phyloP scores from a whole-genome alignment of 805 yeast species.

The Starmera caribaea region DNA sequence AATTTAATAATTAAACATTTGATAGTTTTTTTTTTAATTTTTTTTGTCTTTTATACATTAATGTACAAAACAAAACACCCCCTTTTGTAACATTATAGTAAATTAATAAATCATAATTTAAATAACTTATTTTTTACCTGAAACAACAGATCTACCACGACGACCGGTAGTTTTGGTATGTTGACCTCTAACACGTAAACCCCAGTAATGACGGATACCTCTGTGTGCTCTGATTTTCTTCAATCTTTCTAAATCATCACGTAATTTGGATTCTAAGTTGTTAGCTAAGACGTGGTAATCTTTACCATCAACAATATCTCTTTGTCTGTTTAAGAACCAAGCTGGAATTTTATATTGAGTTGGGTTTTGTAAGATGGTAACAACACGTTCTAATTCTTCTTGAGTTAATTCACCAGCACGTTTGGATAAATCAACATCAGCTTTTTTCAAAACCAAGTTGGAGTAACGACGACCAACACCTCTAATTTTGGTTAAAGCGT shows the following conservation, averaged over 20 bases:
- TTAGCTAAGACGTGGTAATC: constrained; percentile 98
- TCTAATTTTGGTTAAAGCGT: constrained; percentile 99
- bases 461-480: constrained; percentile 99
- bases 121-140: constrained; percentile 4
- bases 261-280: constrained; percentile 97
- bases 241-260: constrained; percentile 99
- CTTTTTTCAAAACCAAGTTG: constrained; percentile 99
- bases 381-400: constrained; percentile 99
- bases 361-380: constrained; percentile 99
- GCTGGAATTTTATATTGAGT: constrained; percentile 98
- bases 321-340: constrained; percentile 99
- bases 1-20: no score
- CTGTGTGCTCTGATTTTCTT: constrained; percentile 99
- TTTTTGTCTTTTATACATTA: not conserved
- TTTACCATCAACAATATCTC: constrained; percentile 97
- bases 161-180: constrained; percentile 99
- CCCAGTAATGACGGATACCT: constrained; percentile 99
- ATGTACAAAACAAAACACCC: constrained; percentile 1
- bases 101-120: not conserved
- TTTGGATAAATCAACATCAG: constrained; percentile 96
- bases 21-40: not conserved
- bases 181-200: constrained; percentile 99
- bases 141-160: constrained; percentile 45
- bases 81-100: not conserved
- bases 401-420: constrained; percentile 99